Evolutionary conservation across 805 yeast genomes (phyloP).

Genomic region (Limtongia smithiae): DNA sequence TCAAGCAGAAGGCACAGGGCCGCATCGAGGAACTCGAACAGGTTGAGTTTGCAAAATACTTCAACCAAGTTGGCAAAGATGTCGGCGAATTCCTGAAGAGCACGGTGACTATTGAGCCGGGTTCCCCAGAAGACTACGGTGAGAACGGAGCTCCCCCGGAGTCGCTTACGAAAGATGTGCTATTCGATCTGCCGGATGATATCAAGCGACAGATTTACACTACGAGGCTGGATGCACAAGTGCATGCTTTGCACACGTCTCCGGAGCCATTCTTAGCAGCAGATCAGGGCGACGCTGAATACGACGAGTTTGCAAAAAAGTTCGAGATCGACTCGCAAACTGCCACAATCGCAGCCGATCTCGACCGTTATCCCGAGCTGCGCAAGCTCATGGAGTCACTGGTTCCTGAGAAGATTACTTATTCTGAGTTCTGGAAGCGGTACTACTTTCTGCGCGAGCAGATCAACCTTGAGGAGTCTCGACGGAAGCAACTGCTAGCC

Average conservation of each 20-base stretch:
- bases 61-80: constrained; percentile 52
- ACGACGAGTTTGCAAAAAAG: constrained; percentile 37
- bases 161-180: constrained; percentile 15
- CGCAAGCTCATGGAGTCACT: constrained; percentile 53
- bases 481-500: constrained; percentile 59
- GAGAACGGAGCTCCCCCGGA: background rate
- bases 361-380: constrained; percentile 51
- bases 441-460: constrained; percentile 55
- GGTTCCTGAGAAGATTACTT: constrained; percentile 62
- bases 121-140: constrained; percentile 9
- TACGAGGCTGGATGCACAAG: constrained; percentile 59
- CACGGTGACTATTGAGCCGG: constrained; percentile 37
- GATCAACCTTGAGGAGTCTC: constrained; percentile 58
- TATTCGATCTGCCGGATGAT: constrained; percentile 21
- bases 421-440: constrained; percentile 68
- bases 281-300: constrained; percentile 36
- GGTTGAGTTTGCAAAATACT: constrained; percentile 70
- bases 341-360: constrained; percentile 47
- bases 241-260: constrained; percentile 52
- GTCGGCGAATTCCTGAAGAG: constrained; percentile 44
- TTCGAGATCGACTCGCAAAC: constrained; percentile 51
- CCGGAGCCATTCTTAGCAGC: constrained; percentile 44
- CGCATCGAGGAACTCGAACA: constrained; percentile 67
- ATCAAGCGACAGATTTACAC: constrained; percentile 28
- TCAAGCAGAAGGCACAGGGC: constrained; percentile 50